Base-by-base conservation (phyloP, 108 stramenopile genomes). In the Schizochytrium sp. region DNA sequence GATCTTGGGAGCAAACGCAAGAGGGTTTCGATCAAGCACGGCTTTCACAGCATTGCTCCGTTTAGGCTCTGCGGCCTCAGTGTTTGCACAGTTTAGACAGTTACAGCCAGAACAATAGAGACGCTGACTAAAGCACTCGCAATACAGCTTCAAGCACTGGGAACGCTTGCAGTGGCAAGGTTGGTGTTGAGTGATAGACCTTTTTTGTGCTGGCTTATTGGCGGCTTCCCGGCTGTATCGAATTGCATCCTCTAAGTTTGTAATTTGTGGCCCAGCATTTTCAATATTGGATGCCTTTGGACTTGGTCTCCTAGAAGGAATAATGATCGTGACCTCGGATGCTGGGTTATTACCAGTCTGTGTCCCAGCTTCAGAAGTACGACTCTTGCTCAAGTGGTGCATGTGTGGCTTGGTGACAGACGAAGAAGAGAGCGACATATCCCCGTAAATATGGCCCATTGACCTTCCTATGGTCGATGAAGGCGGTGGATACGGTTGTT, bases 141-240 rank as follows among this genome's bases (percentile, higher is more conserved):
- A 93, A 49, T 93, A 93, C 28, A 91, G 89, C 90, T 93, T 93
- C 19, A 93, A 73, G 7, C 92, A 93, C 47, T 72, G 76, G 4
- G 83, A 88, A 10, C 76, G 47, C 88, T 93, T 93, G 83, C 92
- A 93, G 69, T 93, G 88, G 83, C 92, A 93, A 7, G 83, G 83
- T 42, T 87, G 64, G 64, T 69, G 64, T 12, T 44, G 64, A 8
- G 64, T 69, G 40, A 44, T 44, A 7, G 64, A 69, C 28, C 64
- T 7, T 15, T 38, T 38, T 44, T 69, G 40, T 7, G 64, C 42
- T 0, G 64, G 7, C 28, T 44, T 69, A 44, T 8, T 38, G 19
- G 64, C 64, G 64, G 44, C 64, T 44, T 69, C 64, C 42, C 64
- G 64, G 64, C 64, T 69, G 28, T 69, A 69, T 38, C 64, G 64